Conservation (phyloP, 257 asterid species). For the Handroanthus guayacan region DNA sequence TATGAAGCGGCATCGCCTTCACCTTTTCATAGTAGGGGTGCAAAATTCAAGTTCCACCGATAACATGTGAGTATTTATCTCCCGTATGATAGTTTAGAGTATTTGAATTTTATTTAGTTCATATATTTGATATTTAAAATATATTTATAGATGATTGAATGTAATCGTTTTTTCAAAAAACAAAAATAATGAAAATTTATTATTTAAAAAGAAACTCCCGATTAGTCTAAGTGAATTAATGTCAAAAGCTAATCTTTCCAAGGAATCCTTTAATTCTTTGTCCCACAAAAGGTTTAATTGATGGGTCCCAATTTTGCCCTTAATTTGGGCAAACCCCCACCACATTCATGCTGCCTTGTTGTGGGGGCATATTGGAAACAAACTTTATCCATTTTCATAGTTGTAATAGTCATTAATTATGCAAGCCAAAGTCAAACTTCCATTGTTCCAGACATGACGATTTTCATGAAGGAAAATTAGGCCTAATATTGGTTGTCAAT, state of each 20-base stretch:
- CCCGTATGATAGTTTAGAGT: no score
- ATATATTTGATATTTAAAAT: no score
- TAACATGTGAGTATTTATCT: no score
- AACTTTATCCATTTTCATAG: slow-evolving; percentile 3
- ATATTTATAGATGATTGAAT: no score
- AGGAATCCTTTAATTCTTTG: not conserved
- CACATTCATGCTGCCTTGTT: not conserved
- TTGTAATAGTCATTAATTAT: slow-evolving; percentile 12
- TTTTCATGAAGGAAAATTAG: slow-evolving; percentile 4
- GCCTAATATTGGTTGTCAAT: not conserved
- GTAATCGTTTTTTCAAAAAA: no score
- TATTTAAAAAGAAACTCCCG: not conserved
- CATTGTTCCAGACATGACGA: slow-evolving; percentile 16
- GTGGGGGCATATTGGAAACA: slow-evolving; percentile 19
- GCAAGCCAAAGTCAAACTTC: slow-evolving; percentile 4
- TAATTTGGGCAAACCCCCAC: slow-evolving; percentile 31
- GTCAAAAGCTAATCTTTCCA: slow-evolving; percentile 1
- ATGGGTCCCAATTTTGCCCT: slow-evolving; percentile 35
- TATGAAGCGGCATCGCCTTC: no score
- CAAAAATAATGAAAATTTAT: not conserved
- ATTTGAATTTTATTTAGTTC: no score
- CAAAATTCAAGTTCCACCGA: no score
- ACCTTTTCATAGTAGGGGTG: no score
- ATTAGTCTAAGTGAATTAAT: slow-evolving; percentile 26
- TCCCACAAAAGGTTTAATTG: not conserved